Conservation (phyloP, 176 grass and related monocot species). For the Carex pumila region DNA sequence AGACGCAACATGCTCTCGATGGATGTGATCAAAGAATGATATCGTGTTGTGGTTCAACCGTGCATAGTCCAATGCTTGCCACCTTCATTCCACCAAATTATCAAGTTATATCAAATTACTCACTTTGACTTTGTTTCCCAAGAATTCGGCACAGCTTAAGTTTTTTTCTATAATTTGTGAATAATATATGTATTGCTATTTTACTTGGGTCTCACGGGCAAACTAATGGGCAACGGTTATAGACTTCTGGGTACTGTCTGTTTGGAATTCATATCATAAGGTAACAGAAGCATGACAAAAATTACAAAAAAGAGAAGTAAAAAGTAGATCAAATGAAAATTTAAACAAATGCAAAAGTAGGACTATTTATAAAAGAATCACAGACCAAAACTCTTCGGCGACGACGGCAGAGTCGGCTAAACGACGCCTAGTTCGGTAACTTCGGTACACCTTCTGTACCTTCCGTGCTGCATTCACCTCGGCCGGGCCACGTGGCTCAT, state of each 20-base stretch:
- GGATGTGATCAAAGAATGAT: conserved; percentile 64
- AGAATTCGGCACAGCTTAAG: not conserved
- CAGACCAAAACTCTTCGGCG: conserved; percentile 15
- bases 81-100: conserved; percentile 36
- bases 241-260: no score
- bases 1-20: conserved; percentile 62
- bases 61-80: conserved; percentile 70
- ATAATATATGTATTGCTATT: no score
- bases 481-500: not conserved
- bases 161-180: no score
- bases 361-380: not conserved
- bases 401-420: conserved; percentile 5
- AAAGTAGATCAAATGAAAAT: not conserved
- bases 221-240: no score
- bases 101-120: not conserved
- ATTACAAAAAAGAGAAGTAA: not conserved
- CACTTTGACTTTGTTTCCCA: not conserved
- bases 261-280: no score
- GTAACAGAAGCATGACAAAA: not conserved
- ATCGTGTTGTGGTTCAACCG: conserved; percentile 62
- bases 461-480: not conserved
- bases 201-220: no score
- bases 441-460: conserved; percentile 12
- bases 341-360: not conserved
- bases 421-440: conserved; percentile 15